Evolutionary conservation across 2,329 filamentous ascomycete species (phyloP), one percentile per base, ranked within the genome.

Genomic region (Cladorrhinum sp.): DNA sequence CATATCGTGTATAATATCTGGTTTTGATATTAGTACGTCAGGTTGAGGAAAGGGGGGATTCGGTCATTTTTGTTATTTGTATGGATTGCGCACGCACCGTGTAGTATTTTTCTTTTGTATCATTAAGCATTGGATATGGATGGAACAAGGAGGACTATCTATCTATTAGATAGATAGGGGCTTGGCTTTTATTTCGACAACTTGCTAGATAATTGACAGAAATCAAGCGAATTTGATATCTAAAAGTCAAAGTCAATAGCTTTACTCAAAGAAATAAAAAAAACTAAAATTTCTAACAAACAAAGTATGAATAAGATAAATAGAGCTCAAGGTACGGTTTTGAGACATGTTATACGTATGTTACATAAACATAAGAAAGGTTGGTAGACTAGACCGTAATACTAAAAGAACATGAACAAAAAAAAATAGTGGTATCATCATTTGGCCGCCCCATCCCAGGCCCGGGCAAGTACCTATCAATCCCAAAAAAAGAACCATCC

Each of bases 351-450:
- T 36, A 13, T 36, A 36, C 16, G 10, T 36, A 3, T 36, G 41
- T 18, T 18, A 45, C 8, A 45, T 2, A 9, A 45, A 45, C 3
- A 45, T 7, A 18, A 18, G 41, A 18, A 45, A 45, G n/a, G 10
- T n/a, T 45, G 41, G 16, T 45, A 36, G 32, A 36, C 32, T 22
- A 45, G 41, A 45, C 41, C 16, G 18, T 18, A 18, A 7, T 18
- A 18, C 7, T 41, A 41, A 8, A 18, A 7, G 20, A 45, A 6
- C 7, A 16, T 3, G 18, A 18, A 4, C 8, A 22, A 45, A 22
- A 55, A 38, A 20, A 38, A 51, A 10, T 22, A 45, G 27, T 45
- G 58, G 58, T 60, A 60, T 60, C 58, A 60, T 60, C 22, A 18
- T 50, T 24, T 23, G 2, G n/a, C 52, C n/a, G n/a, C n/a, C n/a